These are phyloP conservation scores for Aspergillus candidus DNA, from an alignment of 2,329 filamentous ascomycete species.

Conservation along the genomic window DNA sequence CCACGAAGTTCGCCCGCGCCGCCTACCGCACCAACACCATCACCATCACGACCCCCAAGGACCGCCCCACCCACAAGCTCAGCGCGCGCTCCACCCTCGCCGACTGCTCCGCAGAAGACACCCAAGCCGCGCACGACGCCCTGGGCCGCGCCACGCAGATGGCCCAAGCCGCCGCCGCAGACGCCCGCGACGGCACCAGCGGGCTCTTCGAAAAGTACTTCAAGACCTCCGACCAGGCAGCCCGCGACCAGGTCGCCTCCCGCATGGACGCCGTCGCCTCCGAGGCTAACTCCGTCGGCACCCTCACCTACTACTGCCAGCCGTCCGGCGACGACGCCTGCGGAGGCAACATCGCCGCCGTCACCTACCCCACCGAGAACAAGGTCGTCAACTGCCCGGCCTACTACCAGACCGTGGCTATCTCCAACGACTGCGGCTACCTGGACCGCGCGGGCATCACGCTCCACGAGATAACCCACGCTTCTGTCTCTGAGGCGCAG, in stretches of 20 bases:
- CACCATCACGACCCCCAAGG: conserved; percentile 5
- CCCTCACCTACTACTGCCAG: conserved; percentile 13
- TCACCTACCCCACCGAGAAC: conserved; percentile 11
- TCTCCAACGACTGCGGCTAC: conserved; percentile 4
- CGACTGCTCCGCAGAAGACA: conserved; percentile 10
- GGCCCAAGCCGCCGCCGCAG: conserved; percentile 9
- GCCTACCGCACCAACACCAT: conserved; percentile 11
- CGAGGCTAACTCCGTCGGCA: conserved; percentile 10
- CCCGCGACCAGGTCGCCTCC: conserved; percentile 7
- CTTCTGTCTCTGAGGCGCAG: conserved; percentile 6
- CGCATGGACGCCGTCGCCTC: conserved; percentile 12
- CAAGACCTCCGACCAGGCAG: conserved; percentile 7
- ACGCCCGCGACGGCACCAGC: conserved; percentile 7
- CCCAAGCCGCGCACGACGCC: conserved; percentile 3
- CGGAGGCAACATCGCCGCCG: conserved; percentile 11
- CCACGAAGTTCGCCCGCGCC: conserved; percentile 3
- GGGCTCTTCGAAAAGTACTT: conserved; percentile 13
- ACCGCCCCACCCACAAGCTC: background rate
- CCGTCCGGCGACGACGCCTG: conserved; percentile 10
- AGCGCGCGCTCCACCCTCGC: conserved; percentile 8
- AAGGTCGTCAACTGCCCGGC: conserved; percentile 13
- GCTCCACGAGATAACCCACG: conserved; percentile 14
- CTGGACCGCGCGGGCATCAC: conserved; percentile 10
- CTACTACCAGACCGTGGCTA: conserved; percentile 9
- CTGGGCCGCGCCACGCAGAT: conserved; percentile 10